Evolutionary conservation across 331 rosid species (phyloP), one percentile per base, ranked within the genome.

Genomic region (Acacia pycnantha): DNA sequence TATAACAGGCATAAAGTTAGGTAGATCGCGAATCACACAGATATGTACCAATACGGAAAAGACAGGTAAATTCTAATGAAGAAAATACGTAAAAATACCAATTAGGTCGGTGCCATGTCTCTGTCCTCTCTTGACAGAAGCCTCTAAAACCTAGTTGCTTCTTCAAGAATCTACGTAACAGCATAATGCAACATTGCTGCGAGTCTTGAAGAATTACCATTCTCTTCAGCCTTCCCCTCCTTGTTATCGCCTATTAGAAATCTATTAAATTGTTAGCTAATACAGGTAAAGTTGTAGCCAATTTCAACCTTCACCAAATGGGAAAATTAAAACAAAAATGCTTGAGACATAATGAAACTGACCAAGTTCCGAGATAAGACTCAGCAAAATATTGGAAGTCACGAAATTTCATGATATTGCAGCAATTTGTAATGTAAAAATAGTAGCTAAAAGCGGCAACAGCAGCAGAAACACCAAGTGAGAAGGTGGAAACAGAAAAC

Each of bases 151-250:
- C 47, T 66, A 47, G 78, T 76, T 54, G 98, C 89, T 83, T 93
- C 93, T 66, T 83, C 90, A 41, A 91, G 98, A 22, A 88, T 90
- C 73, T 85, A 81, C 44, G 81, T 73, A 81, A 91, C 87, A 65
- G 97, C 98, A 61, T 77, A 70, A 82, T 93, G 93, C 84, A 91
- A 83, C 91, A 90, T 92, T 74, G 95, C 88, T 82, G 92, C 54
- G 59, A 93, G 92, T 82, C 93, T 82, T 14, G 83, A 22, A 43
- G 87, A 89, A 65, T 81, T 86, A 22, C 90, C 92, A 75, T 90
- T 93, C 81, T 85, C 93, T 86, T 90, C 93, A n/a, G 97, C 98
- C 88, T 84, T 89, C 88, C 84, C 87, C 85, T 91, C 54, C 78
- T 79, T 40, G 97, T 85, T 70, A 89, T 94, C 10, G 92, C 98